Evolutionary conservation across 2,329 filamentous ascomycete species (phyloP), one percentile per base, ranked within the genome.

Genomic region (Falciphora oryzae): DNA sequence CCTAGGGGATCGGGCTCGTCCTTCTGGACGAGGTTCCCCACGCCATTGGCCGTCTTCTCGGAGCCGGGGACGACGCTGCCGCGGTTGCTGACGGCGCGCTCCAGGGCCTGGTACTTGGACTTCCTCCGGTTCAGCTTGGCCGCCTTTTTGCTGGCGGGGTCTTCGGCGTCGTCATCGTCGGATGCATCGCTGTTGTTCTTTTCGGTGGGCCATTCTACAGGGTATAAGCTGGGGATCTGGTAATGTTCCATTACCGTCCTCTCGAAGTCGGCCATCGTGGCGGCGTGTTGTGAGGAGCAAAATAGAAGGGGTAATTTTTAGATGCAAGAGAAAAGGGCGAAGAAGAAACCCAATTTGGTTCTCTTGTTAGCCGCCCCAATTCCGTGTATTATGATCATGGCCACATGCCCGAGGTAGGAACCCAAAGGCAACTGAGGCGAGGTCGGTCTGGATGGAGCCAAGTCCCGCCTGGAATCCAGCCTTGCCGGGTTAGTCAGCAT

Each of bases 1-100:
- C 95, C 95, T 63, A 99, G 77, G 5, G 95, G 93, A 77, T 99
- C 95, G 2, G 92, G 86, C 75, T 99, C 96, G 74, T 99, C 95
- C 73, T 90, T 90, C 73, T 95, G 91, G 35, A 96, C 91, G 66
- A 94, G 78, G 70, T 88, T 95, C 68, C 91, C 89, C 25, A 63
- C 57, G 22, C 62, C 62, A 59, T 63, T 59, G 25, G 62, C 62
- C 25, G 53, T 35, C 59, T 84, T 87, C 73, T 92, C 86, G 6
- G 89, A 85, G 1, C 89, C 89, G 0, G 86, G 84, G 25, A 91
- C 77, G 62, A 83, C 79, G 74, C 86, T 91, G 71, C 85, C 84
- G 65, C 88, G 83, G 70, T 88, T 85, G 75, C 89, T 90, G 61
- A 89, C 85, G 63, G 87, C 87, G 65, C 89, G 85, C 74, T 95